phyloP scores from a whole-genome alignment of 805 yeast species.

The Candida alai region DNA sequence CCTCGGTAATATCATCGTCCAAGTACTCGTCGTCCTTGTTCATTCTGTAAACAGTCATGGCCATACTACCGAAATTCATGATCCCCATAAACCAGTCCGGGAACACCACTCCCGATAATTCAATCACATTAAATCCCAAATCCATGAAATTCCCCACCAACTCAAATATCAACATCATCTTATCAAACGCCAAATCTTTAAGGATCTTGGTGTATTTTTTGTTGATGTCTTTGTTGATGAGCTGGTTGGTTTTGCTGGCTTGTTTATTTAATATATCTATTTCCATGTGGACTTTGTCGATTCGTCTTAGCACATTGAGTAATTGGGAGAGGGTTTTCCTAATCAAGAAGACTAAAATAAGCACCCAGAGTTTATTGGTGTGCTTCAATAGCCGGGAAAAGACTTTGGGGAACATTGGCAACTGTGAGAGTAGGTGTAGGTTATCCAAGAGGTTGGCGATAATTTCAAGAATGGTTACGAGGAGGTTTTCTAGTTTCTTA shows the following conservation, averaged over 20 bases:
- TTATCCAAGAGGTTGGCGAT: slow-evolving; percentile 39
- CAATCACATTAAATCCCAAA: slow-evolving; percentile 37
- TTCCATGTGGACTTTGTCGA: slow-evolving; percentile 35
- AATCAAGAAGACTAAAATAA: slow-evolving; percentile 37
- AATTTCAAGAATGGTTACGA: slow-evolving; percentile 31
- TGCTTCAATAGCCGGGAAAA: slow-evolving; percentile 31
- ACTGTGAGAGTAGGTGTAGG: slow-evolving; percentile 36
- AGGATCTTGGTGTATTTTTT: slow-evolving; percentile 36
- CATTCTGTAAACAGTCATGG: slow-evolving; percentile 47
- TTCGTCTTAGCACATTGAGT: slow-evolving; percentile 35
- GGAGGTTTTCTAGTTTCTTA: slow-evolving; percentile 25
- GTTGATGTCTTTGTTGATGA: slow-evolving; percentile 21
- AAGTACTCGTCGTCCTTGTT: slow-evolving; percentile 44
- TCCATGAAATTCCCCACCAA: slow-evolving; percentile 41
- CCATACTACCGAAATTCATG: slow-evolving; percentile 40
- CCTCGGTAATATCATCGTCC: slow-evolving; percentile 42
- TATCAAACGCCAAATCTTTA: slow-evolving; percentile 40
- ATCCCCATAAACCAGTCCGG: slow-evolving; percentile 42
- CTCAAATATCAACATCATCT: slow-evolving; percentile 38
- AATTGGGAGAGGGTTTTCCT: slow-evolving; percentile 41
- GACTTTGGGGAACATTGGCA: slow-evolving; percentile 41
- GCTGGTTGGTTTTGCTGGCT: slow-evolving; percentile 17
- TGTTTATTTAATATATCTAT: slow-evolving; percentile 25
- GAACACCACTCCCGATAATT: slow-evolving; percentile 29
- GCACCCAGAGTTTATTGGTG: slow-evolving; percentile 42